Evolutionary conservation across 306 rosid species (phyloP), one percentile per base, ranked within the genome.

Genomic region (Pyrus betulifolia): DNA sequence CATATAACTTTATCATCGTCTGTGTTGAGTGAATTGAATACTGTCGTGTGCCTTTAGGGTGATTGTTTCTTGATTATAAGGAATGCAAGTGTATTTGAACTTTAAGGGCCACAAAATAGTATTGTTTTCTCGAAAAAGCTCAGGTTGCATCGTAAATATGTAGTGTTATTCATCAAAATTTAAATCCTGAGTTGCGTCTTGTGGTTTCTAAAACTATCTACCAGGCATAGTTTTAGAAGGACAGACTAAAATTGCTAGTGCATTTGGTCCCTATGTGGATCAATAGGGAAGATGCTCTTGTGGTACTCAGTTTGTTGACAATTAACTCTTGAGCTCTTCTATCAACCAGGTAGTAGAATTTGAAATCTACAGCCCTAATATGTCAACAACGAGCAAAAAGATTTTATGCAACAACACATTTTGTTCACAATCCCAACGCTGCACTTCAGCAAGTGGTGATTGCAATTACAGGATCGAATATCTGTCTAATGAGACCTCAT

Each of bases 361-460:
- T 49, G 90, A 71, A 54, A 89, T 89, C 82, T 96, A 92, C 86
- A 88, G 88, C 72, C 83, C 87, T 13, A 78, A 84, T 59, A 78
- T 7, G 4, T 96, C 98, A 59, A 77, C 93, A 27, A 92, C 97
- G 23, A 89, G 99, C 85, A 59, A 79, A 70, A 71, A 15, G 60
- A 86, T 92, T 71, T 51, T 75, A 18, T 96, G 99, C 89, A 86
- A 81, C 79, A 92, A 82, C 89, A 70, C 86, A 71, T 79, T 86
- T 30, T 96, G 99, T 59, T 66, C 74, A 21, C 80, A 15, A 9
- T 74, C 19, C 55, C 77, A n/a, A 40, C 80, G 38, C 27, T 96
- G 99, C 75, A 9, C 93, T 78, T 87, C 93, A 54, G 77, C 86
- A 31, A 72, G 25, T 74, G 59, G 78, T 66, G 42, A 14, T 33